Conservation (phyloP, 805 yeast species). For the Metschnikowia colocasiae region DNA sequence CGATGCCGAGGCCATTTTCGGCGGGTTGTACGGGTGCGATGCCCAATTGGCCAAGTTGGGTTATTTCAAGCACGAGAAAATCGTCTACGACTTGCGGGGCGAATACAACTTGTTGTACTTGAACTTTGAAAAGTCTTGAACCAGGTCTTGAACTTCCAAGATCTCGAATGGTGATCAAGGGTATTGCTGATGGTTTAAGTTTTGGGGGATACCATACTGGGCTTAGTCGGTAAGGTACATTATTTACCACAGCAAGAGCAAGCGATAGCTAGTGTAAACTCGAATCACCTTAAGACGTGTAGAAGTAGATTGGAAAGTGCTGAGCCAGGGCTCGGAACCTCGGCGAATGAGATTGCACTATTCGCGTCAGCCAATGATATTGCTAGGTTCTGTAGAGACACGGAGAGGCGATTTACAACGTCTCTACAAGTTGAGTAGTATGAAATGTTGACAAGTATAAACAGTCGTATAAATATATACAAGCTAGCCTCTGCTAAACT, state of each 20-base stretch:
- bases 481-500: conserved; percentile 16
- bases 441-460: conserved; percentile 6
- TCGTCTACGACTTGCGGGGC: conserved; percentile 65
- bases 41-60: conserved; percentile 30
- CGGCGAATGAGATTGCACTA: background rate
- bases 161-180: background rate
- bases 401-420: too few species aligned
- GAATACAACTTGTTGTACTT: conserved; percentile 71
- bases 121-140: conserved; percentile 46
- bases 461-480: conserved; percentile 19
- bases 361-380: background rate
- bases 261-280: background rate
- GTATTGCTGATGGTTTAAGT: conserved; percentile 4
- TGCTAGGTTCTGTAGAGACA: too few species aligned
- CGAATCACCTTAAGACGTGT: background rate
- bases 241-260: background rate
- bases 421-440: background rate
- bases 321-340: background rate
- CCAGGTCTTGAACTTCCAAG: conserved; percentile 15
- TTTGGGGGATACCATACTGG: conserved; percentile 18
- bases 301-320: background rate
- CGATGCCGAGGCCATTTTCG: background rate
- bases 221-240: background rate
- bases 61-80: conserved; percentile 63
- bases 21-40: conserved; percentile 13